Conservation (phyloP, 2,329 filamentous ascomycete species). For the Diaporthe sp. region DNA sequence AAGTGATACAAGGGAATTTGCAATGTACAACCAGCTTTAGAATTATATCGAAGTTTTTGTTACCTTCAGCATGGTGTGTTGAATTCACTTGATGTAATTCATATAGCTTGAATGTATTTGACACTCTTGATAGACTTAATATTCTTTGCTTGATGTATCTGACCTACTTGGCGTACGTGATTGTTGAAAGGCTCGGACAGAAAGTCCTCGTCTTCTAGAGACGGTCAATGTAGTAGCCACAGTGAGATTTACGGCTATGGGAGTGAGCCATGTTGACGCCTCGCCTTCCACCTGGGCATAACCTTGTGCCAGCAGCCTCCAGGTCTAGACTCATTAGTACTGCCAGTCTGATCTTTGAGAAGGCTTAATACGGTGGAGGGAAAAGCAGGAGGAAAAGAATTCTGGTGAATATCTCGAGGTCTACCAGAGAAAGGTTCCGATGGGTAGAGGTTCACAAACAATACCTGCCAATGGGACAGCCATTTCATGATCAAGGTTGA, state of each 20-base stretch:
- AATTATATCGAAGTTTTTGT: background rate
- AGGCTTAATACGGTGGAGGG: background rate
- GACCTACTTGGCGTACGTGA: background rate
- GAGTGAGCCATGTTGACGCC: background rate
- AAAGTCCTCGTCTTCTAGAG: background rate
- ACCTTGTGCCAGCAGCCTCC: conserved; percentile 1
- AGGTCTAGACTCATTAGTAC: background rate
- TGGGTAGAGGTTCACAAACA: background rate
- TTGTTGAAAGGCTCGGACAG: conserved; percentile 1
- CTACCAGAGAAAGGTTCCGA: background rate
- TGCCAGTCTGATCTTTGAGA: background rate
- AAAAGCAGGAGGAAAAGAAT: conserved; percentile 1
- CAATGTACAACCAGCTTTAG: too few species aligned
- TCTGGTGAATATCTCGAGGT: background rate
- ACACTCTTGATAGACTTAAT: too few species aligned
- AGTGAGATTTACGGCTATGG: too few species aligned
- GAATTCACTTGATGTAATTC: too few species aligned
- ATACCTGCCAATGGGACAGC: background rate
- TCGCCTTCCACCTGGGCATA: background rate
- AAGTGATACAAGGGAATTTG: too few species aligned
- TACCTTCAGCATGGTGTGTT: background rate
- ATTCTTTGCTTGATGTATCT: too few species aligned
- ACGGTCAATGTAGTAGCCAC: too few species aligned
- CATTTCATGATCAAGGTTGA: background rate
- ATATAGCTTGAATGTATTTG: too few species aligned